Evolutionary conservation across 164 flowering plant genomes (phyloP).

Genomic region (Pachysandra terminalis): DNA sequence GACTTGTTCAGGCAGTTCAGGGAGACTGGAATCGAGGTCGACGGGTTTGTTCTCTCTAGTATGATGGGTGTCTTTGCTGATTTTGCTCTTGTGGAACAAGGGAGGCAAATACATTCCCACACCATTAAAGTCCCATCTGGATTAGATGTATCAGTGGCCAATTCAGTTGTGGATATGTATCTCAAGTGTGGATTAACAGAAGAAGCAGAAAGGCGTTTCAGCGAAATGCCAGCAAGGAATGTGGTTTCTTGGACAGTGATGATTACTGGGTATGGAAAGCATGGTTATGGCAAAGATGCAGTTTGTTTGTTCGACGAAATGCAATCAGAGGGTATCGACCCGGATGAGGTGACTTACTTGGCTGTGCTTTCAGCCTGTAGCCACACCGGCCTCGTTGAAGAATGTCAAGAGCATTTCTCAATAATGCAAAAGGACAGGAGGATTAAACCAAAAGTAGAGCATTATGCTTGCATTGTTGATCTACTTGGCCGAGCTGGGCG

Average conservation of each 20-base stretch:
- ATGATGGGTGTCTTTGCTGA: slow-evolving; percentile 73
- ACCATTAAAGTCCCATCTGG: slow-evolving; percentile 52
- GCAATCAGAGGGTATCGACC: slow-evolving; percentile 40
- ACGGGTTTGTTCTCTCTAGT: slow-evolving; percentile 64
- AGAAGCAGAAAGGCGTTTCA: slow-evolving; percentile 53
- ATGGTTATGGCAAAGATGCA: slow-evolving; percentile 72
- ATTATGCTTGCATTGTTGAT: slow-evolving; percentile 85
- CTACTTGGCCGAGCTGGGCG: slow-evolving; percentile 74
- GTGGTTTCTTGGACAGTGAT: slow-evolving; percentile 76
- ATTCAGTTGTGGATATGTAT: slow-evolving; percentile 79
- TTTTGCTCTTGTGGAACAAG: slow-evolving; percentile 68
- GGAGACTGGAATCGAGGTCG: slow-evolving; percentile 35
- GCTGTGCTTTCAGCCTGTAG: slow-evolving; percentile 85
- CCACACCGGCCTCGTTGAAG: slow-evolving; percentile 69
- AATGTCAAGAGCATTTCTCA: slow-evolving; percentile 51
- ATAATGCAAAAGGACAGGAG: slow-evolving; percentile 27
- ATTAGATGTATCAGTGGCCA: slow-evolving; percentile 55
- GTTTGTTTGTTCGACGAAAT: slow-evolving; percentile 46
- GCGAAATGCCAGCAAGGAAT: slow-evolving; percentile 39
- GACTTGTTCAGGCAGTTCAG: slow-evolving; percentile 51
- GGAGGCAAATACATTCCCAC: slow-evolving; percentile 68
- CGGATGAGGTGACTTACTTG: slow-evolving; percentile 69
- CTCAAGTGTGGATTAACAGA: slow-evolving; percentile 66
- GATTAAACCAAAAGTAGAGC: slow-evolving; percentile 60
- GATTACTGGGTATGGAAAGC: slow-evolving; percentile 81